These are phyloP conservation scores for Agrocybe praecox DNA, from an alignment of 768 basidiomycete species.

Conservation along the genomic window DNA sequence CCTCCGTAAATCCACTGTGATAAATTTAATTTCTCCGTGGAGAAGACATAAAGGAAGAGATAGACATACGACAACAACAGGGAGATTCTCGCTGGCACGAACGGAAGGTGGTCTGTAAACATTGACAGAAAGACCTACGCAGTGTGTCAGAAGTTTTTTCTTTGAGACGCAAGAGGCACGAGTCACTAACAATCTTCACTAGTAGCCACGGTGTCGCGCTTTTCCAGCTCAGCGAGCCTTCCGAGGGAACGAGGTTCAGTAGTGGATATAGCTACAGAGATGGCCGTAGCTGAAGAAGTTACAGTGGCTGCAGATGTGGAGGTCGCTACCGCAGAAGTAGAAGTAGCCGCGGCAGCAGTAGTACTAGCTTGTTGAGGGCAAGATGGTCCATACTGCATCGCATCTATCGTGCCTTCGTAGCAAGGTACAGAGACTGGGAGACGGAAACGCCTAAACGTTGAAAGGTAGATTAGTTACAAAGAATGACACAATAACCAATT, in stretches of 20 bases:
- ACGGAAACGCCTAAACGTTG: conserved; percentile 2
- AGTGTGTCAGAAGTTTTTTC: too few species aligned
- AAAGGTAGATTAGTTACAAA: too few species aligned
- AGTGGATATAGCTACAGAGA: background rate
- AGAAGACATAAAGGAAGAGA: background rate
- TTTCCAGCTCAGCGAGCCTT: too few species aligned
- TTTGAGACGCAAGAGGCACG: too few species aligned
- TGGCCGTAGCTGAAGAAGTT: background rate
- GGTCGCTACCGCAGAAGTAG: background rate
- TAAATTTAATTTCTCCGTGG: background rate
- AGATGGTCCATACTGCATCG: conserved; percentile 7
- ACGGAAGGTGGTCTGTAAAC: conserved; percentile 8
- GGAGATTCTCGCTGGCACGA: conserved; percentile 5
- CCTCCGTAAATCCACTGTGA: conserved; percentile 17
- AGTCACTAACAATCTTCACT: too few species aligned
- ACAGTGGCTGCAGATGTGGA: conserved; percentile 9
- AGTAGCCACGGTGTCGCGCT: too few species aligned
- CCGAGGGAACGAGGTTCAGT: background rate
- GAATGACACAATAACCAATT: background rate
- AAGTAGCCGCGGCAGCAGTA: background rate
- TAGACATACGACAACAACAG: conserved; percentile 14
- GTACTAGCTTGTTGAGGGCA: conserved; percentile 7
- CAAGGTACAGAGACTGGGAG: background rate
- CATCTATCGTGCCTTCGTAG: conserved; percentile 3
- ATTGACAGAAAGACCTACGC: conserved; percentile 16